phyloP scores from a whole-genome alignment of 192 early-diverging fungal genomes.

The Gamsiella multidivaricata region DNA sequence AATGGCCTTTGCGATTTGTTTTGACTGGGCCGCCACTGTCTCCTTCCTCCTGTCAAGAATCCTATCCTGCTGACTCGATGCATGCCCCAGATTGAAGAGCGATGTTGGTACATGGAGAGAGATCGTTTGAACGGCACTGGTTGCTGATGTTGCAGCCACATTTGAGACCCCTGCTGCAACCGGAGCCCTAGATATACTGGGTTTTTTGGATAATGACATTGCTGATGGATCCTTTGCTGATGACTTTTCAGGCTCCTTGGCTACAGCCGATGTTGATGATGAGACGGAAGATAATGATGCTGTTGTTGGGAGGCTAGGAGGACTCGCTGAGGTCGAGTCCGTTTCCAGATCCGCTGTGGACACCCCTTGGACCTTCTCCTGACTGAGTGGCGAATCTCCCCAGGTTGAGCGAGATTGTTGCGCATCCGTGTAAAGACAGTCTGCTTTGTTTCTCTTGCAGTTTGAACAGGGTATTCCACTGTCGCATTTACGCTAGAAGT shows the following conservation, averaged over 20 bases:
- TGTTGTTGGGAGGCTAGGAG: neutral
- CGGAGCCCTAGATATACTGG: too few species aligned
- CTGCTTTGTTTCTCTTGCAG: conserved; percentile 48
- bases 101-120: neutral
- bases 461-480: conserved; percentile 51
- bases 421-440: conserved; percentile 50
- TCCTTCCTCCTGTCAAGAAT: conserved; percentile 32
- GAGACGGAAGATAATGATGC: neutral
- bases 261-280: neutral
- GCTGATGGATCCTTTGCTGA: too few species aligned
- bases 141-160: neutral
- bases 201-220: too few species aligned
- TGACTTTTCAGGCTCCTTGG: too few species aligned
- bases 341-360: neutral
- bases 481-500: conserved; percentile 43
- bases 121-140: neutral
- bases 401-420: conserved; percentile 50
- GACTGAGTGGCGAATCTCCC: conserved; percentile 45
- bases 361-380: conserved; percentile 42
- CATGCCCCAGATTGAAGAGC: conserved; percentile 28
- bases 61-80: neutral
- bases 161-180: too few species aligned
- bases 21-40: conserved; percentile 12
- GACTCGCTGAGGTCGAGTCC: too few species aligned
- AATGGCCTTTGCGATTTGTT: conserved; percentile 41